Conservation (phyloP, 2,329 filamentous ascomycete species). For the Aureobasidium sp. region DNA sequence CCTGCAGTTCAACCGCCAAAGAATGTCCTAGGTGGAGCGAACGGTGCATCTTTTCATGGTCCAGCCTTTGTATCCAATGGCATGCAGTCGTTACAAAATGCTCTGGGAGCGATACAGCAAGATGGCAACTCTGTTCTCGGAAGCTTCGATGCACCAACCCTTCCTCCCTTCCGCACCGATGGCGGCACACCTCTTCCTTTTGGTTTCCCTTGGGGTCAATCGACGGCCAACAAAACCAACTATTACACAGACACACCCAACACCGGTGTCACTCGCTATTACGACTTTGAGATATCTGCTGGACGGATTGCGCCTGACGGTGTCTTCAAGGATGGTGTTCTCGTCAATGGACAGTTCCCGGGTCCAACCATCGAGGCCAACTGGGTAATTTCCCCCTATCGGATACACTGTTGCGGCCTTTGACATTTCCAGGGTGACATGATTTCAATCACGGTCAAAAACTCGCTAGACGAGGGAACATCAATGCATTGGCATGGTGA, state of each 20-base stretch:
- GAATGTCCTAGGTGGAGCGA: not conserved
- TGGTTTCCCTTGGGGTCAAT: conserved; percentile 24
- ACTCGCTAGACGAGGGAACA: conserved; percentile 47
- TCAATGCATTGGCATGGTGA: conserved; percentile 53
- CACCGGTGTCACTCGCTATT: conserved; percentile 27
- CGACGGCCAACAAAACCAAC: conserved; percentile 22
- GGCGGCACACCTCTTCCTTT: conserved; percentile 15
- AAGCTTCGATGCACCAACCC: conserved; percentile 14
- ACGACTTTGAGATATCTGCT: conserved; percentile 25
- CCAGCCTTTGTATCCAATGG: conserved; percentile 7
- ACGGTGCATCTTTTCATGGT: not conserved
- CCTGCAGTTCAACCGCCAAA: not conserved
- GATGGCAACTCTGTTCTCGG: conserved; percentile 16
- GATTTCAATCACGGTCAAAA: conserved; percentile 46
- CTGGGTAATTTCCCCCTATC: conserved; percentile 22
- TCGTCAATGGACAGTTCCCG: conserved; percentile 55
- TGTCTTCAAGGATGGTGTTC: conserved; percentile 20
- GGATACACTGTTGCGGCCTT: not conserved
- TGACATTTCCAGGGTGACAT: conserved; percentile 26
- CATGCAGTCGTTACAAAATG: not conserved
- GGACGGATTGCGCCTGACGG: conserved; percentile 27
- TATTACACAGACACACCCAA: conserved; percentile 23
- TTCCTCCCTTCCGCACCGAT: conserved; percentile 18
- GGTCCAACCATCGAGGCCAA: conserved; percentile 50
- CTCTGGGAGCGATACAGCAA: conserved; percentile 7